Evolutionary conservation across 163 green algal genomes (phyloP), one percentile per base, ranked within the genome.

Genomic region (Chlorella variabilis): DNA sequence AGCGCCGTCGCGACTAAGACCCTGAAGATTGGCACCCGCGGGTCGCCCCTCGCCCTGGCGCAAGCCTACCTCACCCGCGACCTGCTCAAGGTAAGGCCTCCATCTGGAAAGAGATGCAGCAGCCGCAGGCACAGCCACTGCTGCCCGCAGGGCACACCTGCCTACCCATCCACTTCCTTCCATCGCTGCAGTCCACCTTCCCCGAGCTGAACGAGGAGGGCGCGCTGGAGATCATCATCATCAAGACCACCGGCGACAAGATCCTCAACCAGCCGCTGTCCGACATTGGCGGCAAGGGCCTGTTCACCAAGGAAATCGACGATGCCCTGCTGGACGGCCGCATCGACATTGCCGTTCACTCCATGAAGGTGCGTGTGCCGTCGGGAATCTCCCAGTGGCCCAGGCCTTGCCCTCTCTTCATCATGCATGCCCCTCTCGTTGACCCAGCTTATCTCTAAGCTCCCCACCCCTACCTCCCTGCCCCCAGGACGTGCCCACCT

Each of bases 271-370:
- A 98, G 91, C 97, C 97, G 8, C 93, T 99, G 42, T 94, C 97
- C 4, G 97, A 99, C 87, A 99, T 99, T 69, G 97, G 97, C 67
- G 97, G 97, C 80, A 99, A 99, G 92, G 97, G 97, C 13, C 94
- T 99, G 25, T 99, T 99, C 91, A 99, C 97, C 39, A 98, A 98
- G 85, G 97, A 99, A 89, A 97, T 99, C 83, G 97, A 99, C 74
- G 96, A 98, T 49, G 97, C 97, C 5, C 91, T 99, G 70, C 88
- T 99, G 23, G 91, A 95, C 59, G 93, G 93, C 39, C 91, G 93
- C 73, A 94, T 99, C 39, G 97, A 99, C 90, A 99, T 99, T 74
- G 97, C 96, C 17, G 97, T 99, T 63, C 97, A 99, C 90, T 99
- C 96, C 65, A 99, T 99, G 97, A 99, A 99, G 93, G 94, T 95